Conservation (phyloP, 192 early-diverging fungal genomes). For the Paraglomus occultum region DNA sequence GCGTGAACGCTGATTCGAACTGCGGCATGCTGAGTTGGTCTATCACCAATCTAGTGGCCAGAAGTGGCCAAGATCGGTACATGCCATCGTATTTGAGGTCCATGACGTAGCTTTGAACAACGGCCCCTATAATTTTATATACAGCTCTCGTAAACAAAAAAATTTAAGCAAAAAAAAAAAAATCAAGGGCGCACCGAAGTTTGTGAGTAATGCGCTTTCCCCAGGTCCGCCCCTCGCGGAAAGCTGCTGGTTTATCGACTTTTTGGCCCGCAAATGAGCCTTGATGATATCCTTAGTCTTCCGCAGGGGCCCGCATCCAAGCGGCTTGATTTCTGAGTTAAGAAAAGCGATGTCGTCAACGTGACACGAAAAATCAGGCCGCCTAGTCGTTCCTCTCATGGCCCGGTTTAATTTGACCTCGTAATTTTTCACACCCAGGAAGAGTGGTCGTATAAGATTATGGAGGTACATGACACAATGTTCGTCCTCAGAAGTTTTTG, state of each 20-base stretch:
- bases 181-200: constrained; percentile 11
- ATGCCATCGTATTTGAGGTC: constrained; percentile 15
- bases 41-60: neutral
- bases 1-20: no score
- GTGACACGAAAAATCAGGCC: constrained; percentile 27
- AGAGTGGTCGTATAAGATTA: constrained; percentile 27
- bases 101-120: constrained; percentile 19
- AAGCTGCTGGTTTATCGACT: constrained; percentile 2
- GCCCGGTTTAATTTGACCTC: constrained; percentile 8
- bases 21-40: no score
- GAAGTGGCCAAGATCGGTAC: constrained; percentile 13
- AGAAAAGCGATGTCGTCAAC: constrained; percentile 15
- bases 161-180: neutral
- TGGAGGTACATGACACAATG: constrained; percentile 6
- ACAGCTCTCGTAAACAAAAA: constrained; percentile 1
- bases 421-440: constrained; percentile 18
- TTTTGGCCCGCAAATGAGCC: constrained; percentile 11
- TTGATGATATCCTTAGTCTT: constrained; percentile 18
- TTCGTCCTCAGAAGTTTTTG: constrained; percentile 24
- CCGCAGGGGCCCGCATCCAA: constrained; percentile 9
- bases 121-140: constrained; percentile 17
- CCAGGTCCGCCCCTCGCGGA: neutral
- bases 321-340: no score
- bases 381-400: neutral
- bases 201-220: constrained; percentile 7